Evolutionary conservation across 1,139 yeast genomes (phyloP).

Genomic region (Hyphopichia khmerensis): DNA sequence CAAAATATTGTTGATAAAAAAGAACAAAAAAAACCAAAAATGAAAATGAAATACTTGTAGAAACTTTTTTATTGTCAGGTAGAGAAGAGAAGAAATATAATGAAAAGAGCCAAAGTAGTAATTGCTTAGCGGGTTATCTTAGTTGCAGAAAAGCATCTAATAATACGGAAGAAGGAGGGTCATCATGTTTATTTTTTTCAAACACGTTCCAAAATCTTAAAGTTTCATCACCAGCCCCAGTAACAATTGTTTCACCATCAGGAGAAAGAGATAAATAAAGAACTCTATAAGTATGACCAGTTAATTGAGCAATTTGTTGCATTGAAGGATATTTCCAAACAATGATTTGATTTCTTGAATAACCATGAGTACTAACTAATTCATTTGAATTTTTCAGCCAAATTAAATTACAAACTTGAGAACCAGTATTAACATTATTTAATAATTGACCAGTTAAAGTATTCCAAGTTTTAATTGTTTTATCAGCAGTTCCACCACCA

Average conservation of each 20-base stretch:
- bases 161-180: conserved; percentile 61
- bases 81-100: too few relatives aligned
- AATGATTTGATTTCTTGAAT: conserved; percentile 83
- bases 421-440: conserved; percentile 86
- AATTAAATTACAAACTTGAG: conserved; percentile 90
- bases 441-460: conserved; percentile 73
- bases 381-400: conserved; percentile 96
- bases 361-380: conserved; percentile 93
- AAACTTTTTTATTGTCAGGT: too few relatives aligned
- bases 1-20: too few relatives aligned
- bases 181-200: conserved; percentile 65
- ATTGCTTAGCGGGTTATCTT: too few relatives aligned
- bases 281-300: conserved; percentile 94
- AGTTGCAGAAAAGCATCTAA: conserved; percentile 79
- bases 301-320: conserved; percentile 90
- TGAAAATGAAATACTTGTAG: too few relatives aligned
- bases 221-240: conserved; percentile 99
- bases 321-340: conserved; percentile 94
- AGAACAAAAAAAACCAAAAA: too few relatives aligned
- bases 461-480: conserved; percentile 90
- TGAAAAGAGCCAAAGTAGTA: too few relatives aligned
- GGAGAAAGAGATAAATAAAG: conserved; percentile 90
- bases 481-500: conserved; percentile 98
- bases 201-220: conserved; percentile 90
- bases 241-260: conserved; percentile 95